Conservation (phyloP, 768 basidiomycete genomes). For the Leucosporidium yakuticum region DNA sequence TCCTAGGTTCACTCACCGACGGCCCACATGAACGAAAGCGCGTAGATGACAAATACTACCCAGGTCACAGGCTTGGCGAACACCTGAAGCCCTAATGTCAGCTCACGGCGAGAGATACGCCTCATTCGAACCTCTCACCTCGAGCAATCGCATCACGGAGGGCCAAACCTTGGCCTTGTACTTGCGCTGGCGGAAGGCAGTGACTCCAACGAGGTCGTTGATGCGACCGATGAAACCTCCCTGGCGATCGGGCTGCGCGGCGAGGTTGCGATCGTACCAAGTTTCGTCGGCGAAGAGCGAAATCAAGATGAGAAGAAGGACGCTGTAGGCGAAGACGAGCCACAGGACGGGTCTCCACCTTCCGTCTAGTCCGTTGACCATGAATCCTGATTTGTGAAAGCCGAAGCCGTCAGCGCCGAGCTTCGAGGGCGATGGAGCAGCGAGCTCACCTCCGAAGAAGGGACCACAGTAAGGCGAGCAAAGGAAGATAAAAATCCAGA, state of each 20-base stretch:
- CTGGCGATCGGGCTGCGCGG: constrained; percentile 16
- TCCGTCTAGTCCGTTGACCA: constrained; percentile 18
- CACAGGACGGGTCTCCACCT: constrained; percentile 29
- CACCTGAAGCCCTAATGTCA: too few species aligned
- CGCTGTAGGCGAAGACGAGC: constrained; percentile 30
- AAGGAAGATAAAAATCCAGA: constrained; percentile 30
- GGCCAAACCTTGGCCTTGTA: constrained; percentile 22
- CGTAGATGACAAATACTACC: constrained; percentile 28
- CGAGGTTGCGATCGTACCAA: constrained; percentile 29
- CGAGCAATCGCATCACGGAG: constrained; percentile 28
- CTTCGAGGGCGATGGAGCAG: too few species aligned
- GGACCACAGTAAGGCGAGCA: constrained; percentile 19
- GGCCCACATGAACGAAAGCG: constrained; percentile 23
- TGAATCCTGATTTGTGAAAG: too few species aligned
- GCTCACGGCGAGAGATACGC: too few species aligned
- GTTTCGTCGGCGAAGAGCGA: constrained; percentile 25
- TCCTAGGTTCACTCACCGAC: too few species aligned
- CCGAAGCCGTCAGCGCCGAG: too few species aligned
- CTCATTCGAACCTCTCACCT: too few species aligned
- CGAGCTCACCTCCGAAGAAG: neutral
- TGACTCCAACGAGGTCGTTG: constrained; percentile 28
- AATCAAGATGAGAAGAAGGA: constrained; percentile 20
- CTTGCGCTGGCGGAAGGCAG: constrained; percentile 22
- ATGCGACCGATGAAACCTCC: constrained; percentile 19
- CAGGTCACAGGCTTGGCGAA: constrained; percentile 20